phyloP scores from a whole-genome alignment of 1,139 yeast species.

The Geotrichum bryndzae region DNA sequence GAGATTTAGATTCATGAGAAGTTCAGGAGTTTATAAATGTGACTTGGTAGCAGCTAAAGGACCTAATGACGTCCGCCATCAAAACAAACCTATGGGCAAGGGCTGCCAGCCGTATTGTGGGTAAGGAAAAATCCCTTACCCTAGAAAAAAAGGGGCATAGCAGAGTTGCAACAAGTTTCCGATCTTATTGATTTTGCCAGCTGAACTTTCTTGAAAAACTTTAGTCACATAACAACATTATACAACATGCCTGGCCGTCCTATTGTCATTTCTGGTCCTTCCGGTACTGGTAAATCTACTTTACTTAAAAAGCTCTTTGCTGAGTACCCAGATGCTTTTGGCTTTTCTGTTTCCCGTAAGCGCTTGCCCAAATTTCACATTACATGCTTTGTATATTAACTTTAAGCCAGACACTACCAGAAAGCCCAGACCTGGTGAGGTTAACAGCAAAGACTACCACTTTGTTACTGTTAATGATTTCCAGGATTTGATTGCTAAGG shows the following conservation, averaged over 20 bases:
- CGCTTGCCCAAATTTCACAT: background rate
- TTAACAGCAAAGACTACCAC: conserved; percentile 82
- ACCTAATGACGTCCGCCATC: background rate
- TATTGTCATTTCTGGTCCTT: conserved; percentile 93
- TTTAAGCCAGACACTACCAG: conserved; percentile 70
- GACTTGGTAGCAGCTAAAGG: background rate
- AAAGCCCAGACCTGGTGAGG: conserved; percentile 85
- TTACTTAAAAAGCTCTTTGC: conserved; percentile 81
- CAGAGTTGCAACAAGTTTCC: background rate
- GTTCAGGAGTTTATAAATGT: background rate
- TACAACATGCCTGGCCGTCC: conserved; percentile 50
- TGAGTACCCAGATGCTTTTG: conserved; percentile 83
- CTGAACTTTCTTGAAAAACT: background rate
- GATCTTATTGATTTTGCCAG: background rate
- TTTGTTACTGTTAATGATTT: conserved; percentile 75
- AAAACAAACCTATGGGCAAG: background rate
- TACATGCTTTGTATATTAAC: conserved; percentile 1
- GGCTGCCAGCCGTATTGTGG: background rate
- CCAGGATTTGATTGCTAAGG: conserved; percentile 62
- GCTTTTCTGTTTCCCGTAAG: conserved; percentile 75
- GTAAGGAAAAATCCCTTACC: background rate
- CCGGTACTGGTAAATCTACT: conserved; percentile 94
- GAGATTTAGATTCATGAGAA: background rate
- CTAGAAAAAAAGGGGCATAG: background rate
- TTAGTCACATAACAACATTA: background rate